These are phyloP conservation scores for Cryptosporidium sp. DNA, from an alignment of 169 alveolate genomes.

Conservation along the genomic window DNA sequence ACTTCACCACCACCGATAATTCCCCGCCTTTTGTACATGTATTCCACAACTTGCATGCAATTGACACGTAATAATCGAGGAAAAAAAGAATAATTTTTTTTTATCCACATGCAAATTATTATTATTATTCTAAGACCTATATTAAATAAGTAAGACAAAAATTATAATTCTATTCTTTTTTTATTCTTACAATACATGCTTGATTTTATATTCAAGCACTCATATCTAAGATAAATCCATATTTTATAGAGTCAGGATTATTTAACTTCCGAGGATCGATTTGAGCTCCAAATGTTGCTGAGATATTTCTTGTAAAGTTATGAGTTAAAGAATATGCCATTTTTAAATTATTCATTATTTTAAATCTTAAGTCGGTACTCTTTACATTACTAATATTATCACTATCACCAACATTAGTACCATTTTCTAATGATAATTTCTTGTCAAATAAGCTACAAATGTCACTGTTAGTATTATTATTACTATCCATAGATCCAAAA, in stretches of 20 bases:
- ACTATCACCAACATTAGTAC: not conserved
- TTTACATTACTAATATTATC: not conserved
- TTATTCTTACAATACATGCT: not conserved
- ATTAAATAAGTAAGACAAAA: too few species aligned
- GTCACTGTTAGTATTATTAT: too few species aligned
- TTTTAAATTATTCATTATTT: conserved; percentile 24
- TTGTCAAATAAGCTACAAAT: not conserved
- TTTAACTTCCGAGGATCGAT: not conserved
- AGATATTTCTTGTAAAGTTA: conserved; percentile 25
- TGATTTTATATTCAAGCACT: not conserved
- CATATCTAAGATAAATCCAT: conserved; percentile 50
- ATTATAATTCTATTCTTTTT: not conserved
- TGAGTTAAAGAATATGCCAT: conserved; percentile 55
- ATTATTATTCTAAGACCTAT: too few species aligned
- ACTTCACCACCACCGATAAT: too few species aligned
- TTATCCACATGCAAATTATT: not conserved
- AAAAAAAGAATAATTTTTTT: not conserved
- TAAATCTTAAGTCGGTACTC: conserved; percentile 55
- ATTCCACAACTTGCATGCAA: too few species aligned
- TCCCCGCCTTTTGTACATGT: too few species aligned
- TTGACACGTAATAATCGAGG: too few species aligned
- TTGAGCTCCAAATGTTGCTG: conserved; percentile 68
- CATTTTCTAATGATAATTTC: not conserved
- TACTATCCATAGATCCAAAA: conserved; percentile 9
- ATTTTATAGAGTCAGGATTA: conserved; percentile 64